Percentiles rank a stretch among this genome's conserved stretches.
phyloP scores from a whole-genome alignment of 1,139 yeast genomes.

The Suhomyces bribrorum region DNA sequence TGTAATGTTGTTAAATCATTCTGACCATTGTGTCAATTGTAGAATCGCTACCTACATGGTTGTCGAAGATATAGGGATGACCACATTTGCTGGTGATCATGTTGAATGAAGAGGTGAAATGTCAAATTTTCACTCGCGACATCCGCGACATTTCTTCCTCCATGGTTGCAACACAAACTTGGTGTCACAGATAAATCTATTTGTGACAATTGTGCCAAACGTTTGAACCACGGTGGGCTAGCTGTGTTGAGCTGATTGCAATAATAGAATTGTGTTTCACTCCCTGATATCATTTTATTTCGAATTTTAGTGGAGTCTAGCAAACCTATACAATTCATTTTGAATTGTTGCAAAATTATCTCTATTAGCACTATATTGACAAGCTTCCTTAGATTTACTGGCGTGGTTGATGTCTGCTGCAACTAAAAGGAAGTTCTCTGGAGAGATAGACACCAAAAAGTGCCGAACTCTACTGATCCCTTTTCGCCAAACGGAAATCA shows the following conservation, averaged over 20 bases:
- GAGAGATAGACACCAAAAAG: background rate
- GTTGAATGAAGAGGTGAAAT: too few relatives aligned
- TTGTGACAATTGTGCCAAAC: too few relatives aligned
- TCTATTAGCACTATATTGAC: too few relatives aligned
- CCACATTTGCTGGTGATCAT: background rate
- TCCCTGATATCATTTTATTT: too few relatives aligned
- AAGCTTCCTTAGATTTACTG: background rate
- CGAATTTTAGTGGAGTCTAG: too few relatives aligned
- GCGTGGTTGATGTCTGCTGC: background rate
- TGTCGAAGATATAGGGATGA: background rate
- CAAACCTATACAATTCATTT: too few relatives aligned
- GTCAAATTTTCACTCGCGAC: background rate
- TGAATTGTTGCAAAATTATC: too few relatives aligned
- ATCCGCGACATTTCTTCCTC: background rate
- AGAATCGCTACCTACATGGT: too few relatives aligned
- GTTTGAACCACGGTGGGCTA: too few relatives aligned
- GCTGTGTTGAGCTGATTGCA: too few relatives aligned
- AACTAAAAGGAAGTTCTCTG: background rate
- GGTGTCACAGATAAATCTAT: background rate
- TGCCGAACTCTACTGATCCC: background rate
- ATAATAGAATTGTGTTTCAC: too few relatives aligned
- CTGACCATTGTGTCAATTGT: background rate
- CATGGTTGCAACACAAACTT: slow-evolving; percentile 11
- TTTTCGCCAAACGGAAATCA: background rate
- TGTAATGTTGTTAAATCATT: slow-evolving; percentile 4